Evolutionary conservation across 2,329 filamentous ascomycete genomes (phyloP), one percentile per base, ranked within the genome.

Genomic region (Penicillium decumbens): DNA sequence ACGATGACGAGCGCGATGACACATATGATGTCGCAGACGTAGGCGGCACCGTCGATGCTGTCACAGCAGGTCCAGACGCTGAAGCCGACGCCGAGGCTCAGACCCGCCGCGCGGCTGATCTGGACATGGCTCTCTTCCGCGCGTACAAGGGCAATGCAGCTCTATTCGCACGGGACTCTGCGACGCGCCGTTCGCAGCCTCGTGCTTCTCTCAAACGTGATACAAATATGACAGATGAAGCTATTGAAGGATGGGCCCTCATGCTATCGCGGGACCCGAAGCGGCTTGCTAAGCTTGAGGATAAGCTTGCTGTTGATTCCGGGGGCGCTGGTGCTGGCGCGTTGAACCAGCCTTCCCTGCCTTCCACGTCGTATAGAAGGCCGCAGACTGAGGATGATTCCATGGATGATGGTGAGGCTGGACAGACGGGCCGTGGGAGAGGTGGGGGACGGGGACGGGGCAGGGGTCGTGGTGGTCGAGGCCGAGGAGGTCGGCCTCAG

Each of bases 1-100:
- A 97, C 61, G 93, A 97, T 58, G 93, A 98, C 67, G 93, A 98
- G 72, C 82, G 90, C 30, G 93, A 98, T 68, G 93, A 98, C 67
- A 97, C 92, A 0, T 98, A 98, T 65, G 93, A 98, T 62, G 83
- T 85, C 1, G 89, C 84, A 43, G 93, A 97, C 64, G 89, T 97
- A 2, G 93, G 93, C 30, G 91, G 92, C 20, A 88, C 88, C 0
- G 84, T 96, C 3, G 90, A 95, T 59, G 77, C 79, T 15, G 72
- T 72, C 4, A 68, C 66, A 3, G 57, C 74, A 2, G 75, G 68
- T 39, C 64, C 73, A 41, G 77, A 77, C 37, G 57, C 59, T 9
- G 77, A 80, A 41, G 69, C 80, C 5, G 77, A 82, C n/a, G 76
- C 79, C 30, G 80, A 82, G 44, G 77, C 80, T 50, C 71, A 71